Percentiles rank a stretch among this genome's conserved stretches.
phyloP scores from a whole-genome alignment of 2,329 filamentous ascomycete genomes.

The Sclerotinia glacialis region DNA sequence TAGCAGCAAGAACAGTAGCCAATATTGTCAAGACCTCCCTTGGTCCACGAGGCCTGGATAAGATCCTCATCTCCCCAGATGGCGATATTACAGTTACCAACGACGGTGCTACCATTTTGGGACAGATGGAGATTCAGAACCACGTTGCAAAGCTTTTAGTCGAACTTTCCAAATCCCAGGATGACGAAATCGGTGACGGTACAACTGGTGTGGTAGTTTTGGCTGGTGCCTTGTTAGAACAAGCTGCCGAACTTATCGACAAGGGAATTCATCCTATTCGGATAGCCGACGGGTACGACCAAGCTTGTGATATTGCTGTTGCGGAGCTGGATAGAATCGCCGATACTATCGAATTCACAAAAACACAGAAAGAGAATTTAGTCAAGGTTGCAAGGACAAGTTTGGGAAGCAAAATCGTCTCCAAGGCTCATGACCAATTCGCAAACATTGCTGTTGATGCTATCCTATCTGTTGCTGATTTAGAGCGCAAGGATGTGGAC shows the following conservation, averaged over 20 bases:
- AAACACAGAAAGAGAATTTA: constrained; percentile 77
- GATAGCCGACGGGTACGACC: constrained; percentile 97
- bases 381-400: constrained; percentile 94
- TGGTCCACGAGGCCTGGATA: constrained; percentile 93
- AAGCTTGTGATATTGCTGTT: constrained; percentile 95
- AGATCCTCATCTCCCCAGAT: constrained; percentile 97
- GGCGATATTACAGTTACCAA: constrained; percentile 99
- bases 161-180: constrained; percentile 96
- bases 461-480: constrained; percentile 90
- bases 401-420: constrained; percentile 97
- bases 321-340: constrained; percentile 89
- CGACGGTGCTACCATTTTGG: constrained; percentile 94
- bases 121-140: constrained; percentile 99
- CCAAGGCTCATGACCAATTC: constrained; percentile 97
- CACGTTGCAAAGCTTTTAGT: constrained; percentile 96
- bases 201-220: constrained; percentile 97
- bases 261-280: constrained; percentile 99
- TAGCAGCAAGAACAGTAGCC: constrained; percentile 91
- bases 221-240: constrained; percentile 89
- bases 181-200: constrained; percentile 97
- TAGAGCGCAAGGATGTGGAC: constrained; percentile 95
- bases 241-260: constrained; percentile 96
- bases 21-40: constrained; percentile 97
- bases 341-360: constrained; percentile 83
- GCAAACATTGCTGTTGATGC: constrained; percentile 96